Conservation (phyloP, 2,329 filamentous ascomycete species). For the Cladophialophora chaetospira region DNA sequence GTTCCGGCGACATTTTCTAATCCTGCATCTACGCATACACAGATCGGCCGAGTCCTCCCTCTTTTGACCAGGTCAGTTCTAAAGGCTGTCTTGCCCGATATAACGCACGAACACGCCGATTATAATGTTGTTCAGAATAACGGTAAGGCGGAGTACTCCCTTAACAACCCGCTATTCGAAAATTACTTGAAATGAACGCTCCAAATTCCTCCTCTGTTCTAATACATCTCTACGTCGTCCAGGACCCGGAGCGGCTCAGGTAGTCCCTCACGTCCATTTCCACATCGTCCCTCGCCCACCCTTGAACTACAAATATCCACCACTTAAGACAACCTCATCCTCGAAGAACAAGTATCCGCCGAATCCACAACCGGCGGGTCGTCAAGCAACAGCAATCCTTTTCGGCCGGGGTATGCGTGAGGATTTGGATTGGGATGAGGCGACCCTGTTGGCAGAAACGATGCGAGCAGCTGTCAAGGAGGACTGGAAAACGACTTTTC, state of each 20-base stretch:
- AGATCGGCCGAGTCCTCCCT: slow-evolving; percentile 51
- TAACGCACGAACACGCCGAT: slow-evolving; percentile 54
- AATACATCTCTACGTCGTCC: neutral
- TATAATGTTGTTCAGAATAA: slow-evolving; percentile 99
- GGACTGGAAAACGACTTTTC: slow-evolving; percentile 39
- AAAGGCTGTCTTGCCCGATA: slow-evolving; percentile 61
- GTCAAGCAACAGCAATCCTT: slow-evolving; percentile 42
- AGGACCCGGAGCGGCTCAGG: slow-evolving; percentile 79
- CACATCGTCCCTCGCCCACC: slow-evolving; percentile 84
- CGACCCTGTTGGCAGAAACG: slow-evolving; percentile 39
- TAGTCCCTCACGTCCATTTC: slow-evolving; percentile 91
- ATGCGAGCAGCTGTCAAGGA: slow-evolving; percentile 42
- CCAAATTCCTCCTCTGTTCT: neutral
- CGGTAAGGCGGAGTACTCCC: slow-evolving; percentile 38
- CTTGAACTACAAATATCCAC: slow-evolving; percentile 33
- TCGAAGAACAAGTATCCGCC: slow-evolving; percentile 27
- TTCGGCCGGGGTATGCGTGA: slow-evolving; percentile 51
- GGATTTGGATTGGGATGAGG: slow-evolving; percentile 51
- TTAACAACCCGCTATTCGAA: neutral
- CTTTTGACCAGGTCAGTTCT: slow-evolving; percentile 69
- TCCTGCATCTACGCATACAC: neutral
- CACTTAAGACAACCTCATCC: slow-evolving; percentile 30
- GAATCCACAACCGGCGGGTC: slow-evolving; percentile 20
- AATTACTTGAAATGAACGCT: neutral
- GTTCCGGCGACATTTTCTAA: neutral